Evolutionary conservation across 2,329 filamentous ascomycete species (phyloP).

Genomic region (Microsporum audouinii): DNA sequence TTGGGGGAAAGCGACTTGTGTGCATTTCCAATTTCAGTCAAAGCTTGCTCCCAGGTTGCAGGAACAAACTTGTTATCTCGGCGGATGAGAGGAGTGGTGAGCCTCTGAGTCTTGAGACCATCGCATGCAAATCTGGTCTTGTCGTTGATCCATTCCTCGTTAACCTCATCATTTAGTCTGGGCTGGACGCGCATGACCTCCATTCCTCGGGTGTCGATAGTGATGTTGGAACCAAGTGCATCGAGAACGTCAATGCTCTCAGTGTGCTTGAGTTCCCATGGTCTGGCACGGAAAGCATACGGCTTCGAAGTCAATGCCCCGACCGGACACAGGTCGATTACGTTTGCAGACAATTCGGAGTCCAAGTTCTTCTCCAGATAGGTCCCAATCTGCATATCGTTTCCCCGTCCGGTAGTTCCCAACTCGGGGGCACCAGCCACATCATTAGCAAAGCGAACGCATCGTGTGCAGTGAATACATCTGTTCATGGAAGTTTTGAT

Average conservation of each 20-base stretch:
- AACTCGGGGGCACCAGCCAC: slow-evolving; percentile 91
- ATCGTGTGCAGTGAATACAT: slow-evolving; percentile 98
- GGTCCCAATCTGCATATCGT: slow-evolving; percentile 94
- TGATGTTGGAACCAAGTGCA: slow-evolving; percentile 84
- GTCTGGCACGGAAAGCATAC: slow-evolving; percentile 90
- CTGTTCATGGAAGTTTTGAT: slow-evolving; percentile 99
- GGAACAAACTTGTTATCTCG: slow-evolving; percentile 84
- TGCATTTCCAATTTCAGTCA: slow-evolving; percentile 73
- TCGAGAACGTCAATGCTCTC: slow-evolving; percentile 94
- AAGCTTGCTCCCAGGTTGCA: slow-evolving; percentile 87
- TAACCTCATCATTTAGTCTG: slow-evolving; percentile 90
- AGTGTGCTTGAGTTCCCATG: slow-evolving; percentile 93
- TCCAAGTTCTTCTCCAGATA: slow-evolving; percentile 92
- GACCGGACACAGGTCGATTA: slow-evolving; percentile 96
- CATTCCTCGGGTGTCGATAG: slow-evolving; percentile 81
- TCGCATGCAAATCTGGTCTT: slow-evolving; percentile 95
- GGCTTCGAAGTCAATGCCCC: slow-evolving; percentile 94
- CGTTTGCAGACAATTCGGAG: slow-evolving; percentile 89
- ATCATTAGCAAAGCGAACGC: slow-evolving; percentile 95
- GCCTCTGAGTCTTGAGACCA: slow-evolving; percentile 86
- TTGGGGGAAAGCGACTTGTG: slow-evolving; percentile 69
- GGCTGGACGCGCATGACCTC: slow-evolving; percentile 94
- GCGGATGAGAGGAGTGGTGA: slow-evolving; percentile 84
- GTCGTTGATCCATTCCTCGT: slow-evolving; percentile 99
- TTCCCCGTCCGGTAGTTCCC: slow-evolving; percentile 87